These are phyloP conservation scores for Sophora flavescens DNA, from an alignment of 306 rosid species.

Conservation along the genomic window DNA sequence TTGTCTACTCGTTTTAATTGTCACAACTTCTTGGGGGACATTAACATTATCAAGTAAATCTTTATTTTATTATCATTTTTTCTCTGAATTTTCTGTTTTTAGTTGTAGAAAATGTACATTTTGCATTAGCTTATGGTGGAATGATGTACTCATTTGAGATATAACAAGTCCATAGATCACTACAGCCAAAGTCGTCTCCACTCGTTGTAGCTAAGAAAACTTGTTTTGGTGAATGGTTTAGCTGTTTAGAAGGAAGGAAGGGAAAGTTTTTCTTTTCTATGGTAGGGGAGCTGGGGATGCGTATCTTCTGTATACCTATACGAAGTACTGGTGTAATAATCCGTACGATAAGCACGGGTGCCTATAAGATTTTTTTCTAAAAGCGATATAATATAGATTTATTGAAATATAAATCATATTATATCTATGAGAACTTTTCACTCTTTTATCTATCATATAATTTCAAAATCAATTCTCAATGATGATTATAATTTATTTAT, in stretches of 20 bases:
- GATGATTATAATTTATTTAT: no score
- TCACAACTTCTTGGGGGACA: not conserved
- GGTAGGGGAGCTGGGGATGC: conserved; percentile 15
- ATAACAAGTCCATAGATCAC: conserved; percentile 3
- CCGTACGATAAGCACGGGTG: no score
- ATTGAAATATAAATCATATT: no score
- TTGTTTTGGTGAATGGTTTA: conserved; percentile 22
- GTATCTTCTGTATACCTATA: conserved; percentile 26
- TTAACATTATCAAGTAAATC: not conserved
- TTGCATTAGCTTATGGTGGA: not conserved
- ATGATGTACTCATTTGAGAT: conserved; percentile 10
- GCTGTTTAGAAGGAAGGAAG: not conserved
- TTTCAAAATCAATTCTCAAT: no score
- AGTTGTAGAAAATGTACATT: conserved; percentile 22
- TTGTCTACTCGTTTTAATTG: not conserved
- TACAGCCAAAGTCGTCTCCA: conserved; percentile 32
- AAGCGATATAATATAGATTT: no score
- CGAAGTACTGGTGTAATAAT: no score
- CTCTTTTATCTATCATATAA: no score
- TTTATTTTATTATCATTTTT: conserved; percentile 6
- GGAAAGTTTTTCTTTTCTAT: conserved; percentile 23
- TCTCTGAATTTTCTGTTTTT: conserved; percentile 19
- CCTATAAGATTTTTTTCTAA: no score
- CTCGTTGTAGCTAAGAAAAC: conserved; percentile 4
- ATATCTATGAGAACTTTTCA: no score